These are phyloP conservation scores for Goffeauzyma gilvescens DNA, from an alignment of 768 basidiomycete species.

Conservation along the genomic window DNA sequence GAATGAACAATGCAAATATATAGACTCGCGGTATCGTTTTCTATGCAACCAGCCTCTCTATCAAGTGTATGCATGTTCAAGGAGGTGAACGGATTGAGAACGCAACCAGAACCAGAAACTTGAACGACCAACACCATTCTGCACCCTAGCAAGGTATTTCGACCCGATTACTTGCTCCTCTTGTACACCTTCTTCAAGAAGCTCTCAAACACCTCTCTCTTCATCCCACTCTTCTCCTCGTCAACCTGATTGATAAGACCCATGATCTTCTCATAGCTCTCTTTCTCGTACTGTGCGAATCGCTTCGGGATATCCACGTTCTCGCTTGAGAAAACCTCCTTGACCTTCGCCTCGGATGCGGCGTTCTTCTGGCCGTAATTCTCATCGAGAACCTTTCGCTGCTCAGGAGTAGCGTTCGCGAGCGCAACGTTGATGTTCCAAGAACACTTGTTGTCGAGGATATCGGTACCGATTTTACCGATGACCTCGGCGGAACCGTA, in stretches of 20 bases:
- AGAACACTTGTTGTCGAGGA: slow-evolving; percentile 94
- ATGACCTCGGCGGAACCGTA: slow-evolving; percentile 74
- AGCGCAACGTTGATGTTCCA: slow-evolving; percentile 89
- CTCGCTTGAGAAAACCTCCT: slow-evolving; percentile 52
- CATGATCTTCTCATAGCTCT: slow-evolving; percentile 47
- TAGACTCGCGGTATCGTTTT: no score
- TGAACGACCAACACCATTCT: no score
- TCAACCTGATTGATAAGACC: slow-evolving; percentile 54
- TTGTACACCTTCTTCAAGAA: slow-evolving; percentile 77
- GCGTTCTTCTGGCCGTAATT: slow-evolving; percentile 45
- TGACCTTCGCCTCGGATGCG: slow-evolving; percentile 43
- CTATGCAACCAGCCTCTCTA: no score
- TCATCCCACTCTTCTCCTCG: slow-evolving; percentile 40
- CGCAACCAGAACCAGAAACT: no score
- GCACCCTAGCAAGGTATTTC: no score
- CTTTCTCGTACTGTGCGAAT: slow-evolving; percentile 64
- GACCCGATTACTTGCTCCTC: slow-evolving; percentile 42
- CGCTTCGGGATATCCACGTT: slow-evolving; percentile 42
- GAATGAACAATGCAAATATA: no score
- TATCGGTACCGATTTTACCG: slow-evolving; percentile 95
- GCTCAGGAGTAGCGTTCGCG: slow-evolving; percentile 32
- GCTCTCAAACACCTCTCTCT: slow-evolving; percentile 54
- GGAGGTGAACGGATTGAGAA: no score
- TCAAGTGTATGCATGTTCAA: no score
- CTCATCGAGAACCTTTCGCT: slow-evolving; percentile 37